Conservation (phyloP, 441 rosid genomes). For the Croton laevigatus region DNA sequence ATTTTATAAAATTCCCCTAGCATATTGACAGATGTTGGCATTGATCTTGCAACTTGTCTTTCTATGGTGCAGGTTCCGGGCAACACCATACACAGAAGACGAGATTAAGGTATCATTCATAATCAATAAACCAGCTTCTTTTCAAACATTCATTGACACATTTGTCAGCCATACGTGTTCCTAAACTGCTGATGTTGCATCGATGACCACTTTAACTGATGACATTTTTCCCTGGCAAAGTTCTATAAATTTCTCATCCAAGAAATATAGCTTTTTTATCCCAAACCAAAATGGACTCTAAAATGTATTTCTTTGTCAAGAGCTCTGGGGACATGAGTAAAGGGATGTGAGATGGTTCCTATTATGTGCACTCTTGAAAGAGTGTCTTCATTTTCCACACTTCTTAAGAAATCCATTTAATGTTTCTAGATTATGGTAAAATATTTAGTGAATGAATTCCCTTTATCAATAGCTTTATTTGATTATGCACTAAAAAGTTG, state of each 20-base stretch:
- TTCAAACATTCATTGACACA: background rate
- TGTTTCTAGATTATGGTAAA: too few species aligned
- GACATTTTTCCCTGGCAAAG: background rate
- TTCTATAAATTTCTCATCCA: background rate
- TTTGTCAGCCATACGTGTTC: background rate
- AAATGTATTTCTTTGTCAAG: background rate
- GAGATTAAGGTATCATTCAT: slow-evolving; percentile 78
- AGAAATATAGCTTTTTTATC: background rate
- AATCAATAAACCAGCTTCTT: background rate
- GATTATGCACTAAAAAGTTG: background rate
- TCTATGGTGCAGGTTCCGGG: slow-evolving; percentile 53
- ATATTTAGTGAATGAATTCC: too few species aligned
- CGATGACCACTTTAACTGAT: background rate
- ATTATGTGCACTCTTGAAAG: too few species aligned
- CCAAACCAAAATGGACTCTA: background rate
- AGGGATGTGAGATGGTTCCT: background rate
- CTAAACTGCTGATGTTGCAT: background rate
- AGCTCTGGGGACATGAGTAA: background rate
- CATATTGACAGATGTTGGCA: background rate
- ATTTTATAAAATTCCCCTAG: background rate
- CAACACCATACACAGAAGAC: slow-evolving; percentile 73
- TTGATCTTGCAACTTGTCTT: slow-evolving; percentile 3
- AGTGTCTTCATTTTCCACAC: too few species aligned
- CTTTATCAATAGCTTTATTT: background rate
- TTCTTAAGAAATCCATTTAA: too few species aligned